Percentiles rank a stretch among this genome's conserved stretches.
Conservation (phyloP, 495 filamentous ascomycete species). For the Neurospora sp. region DNA sequence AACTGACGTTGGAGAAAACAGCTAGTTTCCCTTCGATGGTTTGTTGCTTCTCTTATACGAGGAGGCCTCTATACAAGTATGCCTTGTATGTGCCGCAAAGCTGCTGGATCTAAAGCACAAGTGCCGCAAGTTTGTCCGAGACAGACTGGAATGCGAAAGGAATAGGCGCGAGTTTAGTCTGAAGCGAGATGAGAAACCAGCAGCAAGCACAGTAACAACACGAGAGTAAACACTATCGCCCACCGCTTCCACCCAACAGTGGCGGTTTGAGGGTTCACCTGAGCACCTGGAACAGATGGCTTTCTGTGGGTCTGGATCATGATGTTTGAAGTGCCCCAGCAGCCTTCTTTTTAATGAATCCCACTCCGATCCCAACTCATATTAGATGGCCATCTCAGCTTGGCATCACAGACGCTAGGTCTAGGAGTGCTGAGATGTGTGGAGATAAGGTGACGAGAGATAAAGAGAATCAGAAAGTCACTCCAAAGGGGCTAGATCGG, state of each 20-base stretch:
- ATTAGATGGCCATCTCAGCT: background rate
- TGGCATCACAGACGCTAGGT: background rate
- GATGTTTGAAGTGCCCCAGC: constrained; percentile 4
- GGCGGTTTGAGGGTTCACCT: background rate
- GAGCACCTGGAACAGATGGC: background rate
- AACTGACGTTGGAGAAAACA: background rate
- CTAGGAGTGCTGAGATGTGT: background rate
- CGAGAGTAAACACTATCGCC: background rate
- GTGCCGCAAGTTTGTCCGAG: background rate
- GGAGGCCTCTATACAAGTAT: background rate
- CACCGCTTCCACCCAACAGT: background rate
- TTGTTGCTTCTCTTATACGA: background rate
- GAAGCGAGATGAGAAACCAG: background rate
- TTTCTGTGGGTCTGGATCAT: constrained; percentile 1
- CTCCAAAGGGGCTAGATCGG: background rate
- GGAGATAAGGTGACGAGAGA: background rate
- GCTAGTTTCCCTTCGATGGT: background rate
- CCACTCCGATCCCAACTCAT: background rate
- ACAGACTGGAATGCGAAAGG: background rate
- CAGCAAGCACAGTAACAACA: background rate
- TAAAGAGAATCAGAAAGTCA: background rate
- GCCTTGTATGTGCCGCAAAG: background rate
- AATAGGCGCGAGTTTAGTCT: background rate
- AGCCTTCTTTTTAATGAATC: background rate
- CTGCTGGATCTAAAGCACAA: background rate